phyloP scores from a whole-genome alignment of 2,329 filamentous ascomycete genomes.

The Septoria linicola region DNA sequence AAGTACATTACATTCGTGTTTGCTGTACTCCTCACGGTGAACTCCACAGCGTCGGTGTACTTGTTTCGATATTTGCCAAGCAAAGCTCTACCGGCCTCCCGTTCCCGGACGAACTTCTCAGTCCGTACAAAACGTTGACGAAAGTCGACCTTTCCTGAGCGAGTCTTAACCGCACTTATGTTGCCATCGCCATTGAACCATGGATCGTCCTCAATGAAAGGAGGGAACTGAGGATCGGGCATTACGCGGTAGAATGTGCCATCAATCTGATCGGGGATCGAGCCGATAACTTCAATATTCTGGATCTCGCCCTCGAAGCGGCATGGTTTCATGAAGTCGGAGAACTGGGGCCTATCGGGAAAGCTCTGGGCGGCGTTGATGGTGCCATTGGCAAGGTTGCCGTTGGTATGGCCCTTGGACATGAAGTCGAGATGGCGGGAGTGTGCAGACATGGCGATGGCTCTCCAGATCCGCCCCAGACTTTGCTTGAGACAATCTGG shows the following conservation, averaged over 20 bases:
- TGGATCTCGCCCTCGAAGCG: slow-evolving; percentile 43
- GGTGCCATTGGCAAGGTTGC: too few relatives aligned
- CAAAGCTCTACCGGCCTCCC: slow-evolving; percentile 41
- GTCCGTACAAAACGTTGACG: slow-evolving; percentile 47
- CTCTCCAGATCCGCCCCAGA: too few relatives aligned
- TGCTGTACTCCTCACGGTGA: too few relatives aligned
- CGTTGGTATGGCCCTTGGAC: too few relatives aligned
- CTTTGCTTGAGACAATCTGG: too few relatives aligned
- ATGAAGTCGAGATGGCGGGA: too few relatives aligned
- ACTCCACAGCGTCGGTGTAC: slow-evolving; percentile 55
- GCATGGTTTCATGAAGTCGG: too few relatives aligned
- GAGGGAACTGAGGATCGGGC: slow-evolving; percentile 55
- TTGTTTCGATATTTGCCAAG: slow-evolving; percentile 60
- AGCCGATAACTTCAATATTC: slow-evolving; percentile 35
- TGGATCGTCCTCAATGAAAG: slow-evolving; percentile 55
- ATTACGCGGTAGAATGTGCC: slow-evolving; percentile 49
- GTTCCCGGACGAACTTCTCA: slow-evolving; percentile 44
- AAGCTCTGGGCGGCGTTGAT: too few relatives aligned
- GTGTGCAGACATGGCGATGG: too few relatives aligned
- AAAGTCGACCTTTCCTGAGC: slow-evolving; percentile 45
- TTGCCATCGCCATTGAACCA: slow-evolving; percentile 49
- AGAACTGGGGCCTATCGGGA: too few relatives aligned
- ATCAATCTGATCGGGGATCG: slow-evolving; percentile 35
- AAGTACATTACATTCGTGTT: slow-evolving; percentile 62
- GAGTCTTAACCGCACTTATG: slow-evolving; percentile 45